phyloP scores from a whole-genome alignment of 768 basidiomycete species.

The Termitomyces sp. region DNA sequence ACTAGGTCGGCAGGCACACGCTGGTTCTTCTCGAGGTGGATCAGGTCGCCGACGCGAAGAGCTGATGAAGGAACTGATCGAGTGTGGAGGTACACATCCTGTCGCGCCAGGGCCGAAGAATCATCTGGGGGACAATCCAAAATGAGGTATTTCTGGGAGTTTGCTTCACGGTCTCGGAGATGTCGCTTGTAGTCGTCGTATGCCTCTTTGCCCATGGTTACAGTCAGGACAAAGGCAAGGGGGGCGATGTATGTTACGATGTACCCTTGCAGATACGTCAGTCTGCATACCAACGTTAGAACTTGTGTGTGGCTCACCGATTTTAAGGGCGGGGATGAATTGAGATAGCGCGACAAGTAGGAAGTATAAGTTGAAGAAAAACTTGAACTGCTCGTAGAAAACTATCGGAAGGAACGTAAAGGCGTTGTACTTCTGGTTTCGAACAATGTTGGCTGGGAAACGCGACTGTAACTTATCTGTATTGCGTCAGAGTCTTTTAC shows the following conservation, averaged over 20 bases:
- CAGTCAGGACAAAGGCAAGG: slow-evolving; percentile 87
- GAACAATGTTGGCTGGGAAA: slow-evolving; percentile 85
- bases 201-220: slow-evolving; percentile 99
- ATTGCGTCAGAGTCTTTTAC: not conserved
- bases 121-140: slow-evolving; percentile 49
- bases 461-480: slow-evolving; percentile 65
- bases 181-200: slow-evolving; percentile 97
- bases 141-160: slow-evolving; percentile 85
- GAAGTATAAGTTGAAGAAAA: slow-evolving; percentile 99
- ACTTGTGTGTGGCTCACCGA: slow-evolving; percentile 48
- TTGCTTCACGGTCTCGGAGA: slow-evolving; percentile 89
- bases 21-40: slow-evolving; percentile 93
- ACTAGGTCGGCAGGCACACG: slow-evolving; percentile 94
- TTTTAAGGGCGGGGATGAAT: slow-evolving; percentile 93
- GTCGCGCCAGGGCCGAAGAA: slow-evolving; percentile 25
- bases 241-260: slow-evolving; percentile 95
- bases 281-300: not conserved
- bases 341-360: slow-evolving; percentile 94
- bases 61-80: slow-evolving; percentile 84
- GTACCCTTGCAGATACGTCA: slow-evolving; percentile 53
- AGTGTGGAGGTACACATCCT: slow-evolving; percentile 37
- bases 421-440: slow-evolving; percentile 97
- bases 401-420: slow-evolving; percentile 97
- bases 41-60: slow-evolving; percentile 86
- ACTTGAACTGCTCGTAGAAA: slow-evolving; percentile 99